phyloP scores from a whole-genome alignment of 2,329 filamentous ascomycete species.

The Trichoderma sp. region DNA sequence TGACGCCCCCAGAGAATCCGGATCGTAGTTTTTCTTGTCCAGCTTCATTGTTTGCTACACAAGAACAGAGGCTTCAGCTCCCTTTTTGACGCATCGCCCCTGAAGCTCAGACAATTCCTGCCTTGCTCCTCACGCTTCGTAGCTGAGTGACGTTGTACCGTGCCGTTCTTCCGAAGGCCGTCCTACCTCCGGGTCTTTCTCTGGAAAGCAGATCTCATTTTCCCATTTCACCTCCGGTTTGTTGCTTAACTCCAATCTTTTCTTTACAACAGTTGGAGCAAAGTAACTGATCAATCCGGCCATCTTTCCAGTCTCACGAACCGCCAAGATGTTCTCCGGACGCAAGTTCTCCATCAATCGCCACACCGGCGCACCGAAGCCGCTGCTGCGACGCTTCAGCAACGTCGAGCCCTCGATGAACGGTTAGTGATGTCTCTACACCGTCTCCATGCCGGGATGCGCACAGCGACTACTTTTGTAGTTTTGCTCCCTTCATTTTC shows the following conservation, averaged over 20 bases:
- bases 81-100: not conserved
- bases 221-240: not conserved
- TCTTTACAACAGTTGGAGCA: not conserved
- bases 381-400: constrained; percentile 57
- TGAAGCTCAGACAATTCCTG: not conserved
- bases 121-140: constrained; percentile 8
- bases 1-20: not conserved
- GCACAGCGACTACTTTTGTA: not conserved
- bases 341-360: constrained; percentile 70
- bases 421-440: constrained; percentile 44
- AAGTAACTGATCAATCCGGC: not conserved
- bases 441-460: not conserved
- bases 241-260: not conserved
- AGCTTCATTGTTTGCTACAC: not conserved
- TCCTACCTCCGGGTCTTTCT: not conserved
- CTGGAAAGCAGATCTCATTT: not conserved
- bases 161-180: constrained; percentile 20
- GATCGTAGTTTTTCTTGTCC: not conserved
- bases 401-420: constrained; percentile 57
- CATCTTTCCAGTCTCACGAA: not conserved
- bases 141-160: constrained; percentile 17
- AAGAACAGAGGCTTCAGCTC: not conserved
- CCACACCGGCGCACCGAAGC: constrained; percentile 62
- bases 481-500: not conserved
- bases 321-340: constrained; percentile 50